These are phyloP conservation scores for Wickerhamomyces sp. DNA, from an alignment of 1,139 yeast genomes.

Conservation along the genomic window DNA sequence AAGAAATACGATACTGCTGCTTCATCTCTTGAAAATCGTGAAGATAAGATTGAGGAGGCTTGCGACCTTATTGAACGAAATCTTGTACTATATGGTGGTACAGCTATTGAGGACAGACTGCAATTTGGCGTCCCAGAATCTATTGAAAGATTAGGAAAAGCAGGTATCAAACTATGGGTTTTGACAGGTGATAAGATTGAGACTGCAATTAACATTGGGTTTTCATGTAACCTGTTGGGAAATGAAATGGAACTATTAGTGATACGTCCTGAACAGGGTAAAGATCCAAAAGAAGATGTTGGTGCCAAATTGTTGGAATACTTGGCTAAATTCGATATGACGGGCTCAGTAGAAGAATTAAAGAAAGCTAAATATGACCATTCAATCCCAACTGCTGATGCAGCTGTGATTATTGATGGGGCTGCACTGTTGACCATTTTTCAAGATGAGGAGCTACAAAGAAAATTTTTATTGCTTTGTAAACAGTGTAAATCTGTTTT, in stretches of 20 bases:
- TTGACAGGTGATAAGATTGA: conserved; percentile 96
- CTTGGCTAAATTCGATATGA: conserved; percentile 58
- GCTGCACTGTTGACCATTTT: conserved; percentile 78
- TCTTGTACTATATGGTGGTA: conserved; percentile 79
- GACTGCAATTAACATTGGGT: conserved; percentile 97
- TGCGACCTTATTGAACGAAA: conserved; percentile 78
- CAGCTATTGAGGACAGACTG: conserved; percentile 94
- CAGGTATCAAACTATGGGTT: conserved; percentile 96
- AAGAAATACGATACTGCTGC: conserved; percentile 70
- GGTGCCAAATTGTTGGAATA: conserved; percentile 55
- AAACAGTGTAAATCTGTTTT: conserved; percentile 91
- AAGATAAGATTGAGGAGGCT: conserved; percentile 68
- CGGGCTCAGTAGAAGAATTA: conserved; percentile 49
- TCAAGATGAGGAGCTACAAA: conserved; percentile 47
- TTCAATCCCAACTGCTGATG: conserved; percentile 69
- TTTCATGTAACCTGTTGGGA: conserved; percentile 85
- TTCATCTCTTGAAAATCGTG: conserved; percentile 71
- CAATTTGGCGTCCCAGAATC: conserved; percentile 97
- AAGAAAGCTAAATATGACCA: conserved; percentile 72
- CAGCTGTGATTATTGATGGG: conserved; percentile 89
- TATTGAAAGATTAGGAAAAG: conserved; percentile 74
- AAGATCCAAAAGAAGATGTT: conserved; percentile 41
- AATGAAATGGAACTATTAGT: conserved; percentile 84
- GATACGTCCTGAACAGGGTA: conserved; percentile 40
- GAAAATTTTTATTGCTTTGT: conserved; percentile 78